Evolutionary conservation across 345 rosid species (phyloP), one percentile per base, ranked within the genome.

Genomic region (Gynandropsis gynandra): DNA sequence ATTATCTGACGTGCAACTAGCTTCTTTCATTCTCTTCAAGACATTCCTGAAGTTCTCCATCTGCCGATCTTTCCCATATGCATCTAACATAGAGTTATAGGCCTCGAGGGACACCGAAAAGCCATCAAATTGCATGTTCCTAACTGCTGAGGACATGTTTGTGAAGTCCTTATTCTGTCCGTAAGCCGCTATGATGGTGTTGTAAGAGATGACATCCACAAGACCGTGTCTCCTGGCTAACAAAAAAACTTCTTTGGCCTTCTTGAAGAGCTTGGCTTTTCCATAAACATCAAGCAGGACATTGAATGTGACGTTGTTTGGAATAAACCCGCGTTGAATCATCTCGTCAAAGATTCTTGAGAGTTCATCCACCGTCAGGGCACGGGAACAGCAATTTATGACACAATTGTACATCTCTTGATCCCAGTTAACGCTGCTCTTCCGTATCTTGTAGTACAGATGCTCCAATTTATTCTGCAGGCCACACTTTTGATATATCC

Each of bases 41-140:
- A 86, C 74, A 41, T 50, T 77, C 66, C 72, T 73, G 61, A 90
- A 86, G 45, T 69, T 70, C 71, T 83, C 85, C 83, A 86, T 77
- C 61, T 82, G 83, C 31, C 82, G 73, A 64, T 74, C 85, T 75
- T 81, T 90, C 53, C 95, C 96, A 32, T 86, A 86, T 6, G 83
- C 88, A 77, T 86, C 81, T 65, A 90, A 43, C 89, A 82, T 72
- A 49, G 75, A 80, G 62, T 86, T 90, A 77, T 83, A 83, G 45
- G 94, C 98, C 68, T 90, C 95, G 3, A 90, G 85, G 50, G 96
- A 90, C 57, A 86, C 83, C 8, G 89, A 75, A 59, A 83, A 83
- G 18, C 98, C 96, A 59, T 86, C 82, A 33, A 83, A 75, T 50
- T 90, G 81, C 95, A 86, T 90, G 16, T 77, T 72, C 64, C 41